Conservation (phyloP, 441 rosid species). For the Iberis amara region DNA sequence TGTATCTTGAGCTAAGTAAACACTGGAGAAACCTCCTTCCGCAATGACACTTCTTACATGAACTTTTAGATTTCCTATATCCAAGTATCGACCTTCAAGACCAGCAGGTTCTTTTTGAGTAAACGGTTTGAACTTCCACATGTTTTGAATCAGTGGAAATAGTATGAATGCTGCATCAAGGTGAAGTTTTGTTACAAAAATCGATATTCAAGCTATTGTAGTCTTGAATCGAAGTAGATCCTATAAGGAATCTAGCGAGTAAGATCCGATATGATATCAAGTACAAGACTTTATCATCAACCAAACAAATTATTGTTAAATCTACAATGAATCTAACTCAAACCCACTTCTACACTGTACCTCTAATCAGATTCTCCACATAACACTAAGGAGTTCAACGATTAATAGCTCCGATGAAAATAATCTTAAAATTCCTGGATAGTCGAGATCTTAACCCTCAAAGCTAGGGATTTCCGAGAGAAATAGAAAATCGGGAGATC, state of each 20-base stretch:
- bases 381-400: conserved; percentile 26
- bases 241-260: not conserved
- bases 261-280: conserved; percentile 13
- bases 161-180: conserved; percentile 30
- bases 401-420: conserved; percentile 9
- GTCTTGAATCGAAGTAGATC: conserved; percentile 19
- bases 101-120: conserved; percentile 73
- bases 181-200: not conserved
- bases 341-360: conserved; percentile 23
- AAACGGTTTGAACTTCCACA: conserved; percentile 95
- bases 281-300: conserved; percentile 18
- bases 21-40: conserved; percentile 93
- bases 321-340: conserved; percentile 22
- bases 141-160: conserved; percentile 28
- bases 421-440: conserved; percentile 8
- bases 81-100: conserved; percentile 78
- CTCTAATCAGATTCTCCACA: conserved; percentile 19
- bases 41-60: conserved; percentile 70
- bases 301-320: not conserved
- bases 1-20: conserved; percentile 76
- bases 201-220: not conserved
- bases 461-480: not conserved
- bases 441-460: conserved; percentile 22
- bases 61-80: conserved; percentile 72
- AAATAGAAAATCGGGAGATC: conserved; percentile 17